A percentile compares a stretch with the other conserved stretches of the same genome.
These are phyloP conservation scores for Gloeopeniophorella convolvens DNA, from an alignment of 768 basidiomycete genomes.

Conservation along the genomic window DNA sequence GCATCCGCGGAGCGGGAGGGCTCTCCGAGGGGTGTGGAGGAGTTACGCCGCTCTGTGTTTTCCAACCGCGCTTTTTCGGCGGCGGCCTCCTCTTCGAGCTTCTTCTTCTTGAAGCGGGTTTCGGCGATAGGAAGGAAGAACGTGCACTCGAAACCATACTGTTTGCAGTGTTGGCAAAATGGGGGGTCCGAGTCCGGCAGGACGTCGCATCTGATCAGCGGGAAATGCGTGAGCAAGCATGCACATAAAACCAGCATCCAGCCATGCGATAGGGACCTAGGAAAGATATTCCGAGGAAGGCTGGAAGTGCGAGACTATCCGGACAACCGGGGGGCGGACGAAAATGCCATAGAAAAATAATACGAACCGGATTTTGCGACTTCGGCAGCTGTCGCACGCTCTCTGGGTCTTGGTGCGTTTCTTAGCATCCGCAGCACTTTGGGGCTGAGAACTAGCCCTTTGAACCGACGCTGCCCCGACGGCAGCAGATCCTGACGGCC, in stretches of 20 bases:
- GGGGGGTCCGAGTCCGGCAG: conserved; percentile 71
- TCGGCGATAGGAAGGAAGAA: conserved; percentile 98
- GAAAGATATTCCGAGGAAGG: too few relatives aligned
- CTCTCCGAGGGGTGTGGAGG: conserved; percentile 43
- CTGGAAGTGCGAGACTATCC: conserved; percentile 8
- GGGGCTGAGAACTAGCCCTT: conserved; percentile 19
- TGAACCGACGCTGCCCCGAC: conserved; percentile 26
- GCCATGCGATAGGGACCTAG: neutral
- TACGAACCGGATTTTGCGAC: conserved; percentile 75
- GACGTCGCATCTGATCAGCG: conserved; percentile 65
- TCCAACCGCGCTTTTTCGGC: conserved; percentile 31
- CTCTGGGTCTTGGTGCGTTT: conserved; percentile 91
- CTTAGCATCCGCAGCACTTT: conserved; percentile 51
- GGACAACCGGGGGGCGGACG: neutral
- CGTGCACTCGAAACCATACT: conserved; percentile 89
- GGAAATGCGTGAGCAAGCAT: conserved; percentile 18
- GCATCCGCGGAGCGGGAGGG: conserved; percentile 45
- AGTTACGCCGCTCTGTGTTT: conserved; percentile 31
- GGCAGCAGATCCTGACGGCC: conserved; percentile 43
- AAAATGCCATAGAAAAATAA: neutral
- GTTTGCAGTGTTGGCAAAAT: conserved; percentile 90
- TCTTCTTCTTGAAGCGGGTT: conserved; percentile 97
- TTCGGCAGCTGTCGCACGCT: conserved; percentile 87
- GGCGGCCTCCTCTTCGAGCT: conserved; percentile 61
- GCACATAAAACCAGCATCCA: too few relatives aligned